These are phyloP conservation scores for Fraxinus quadrangulata DNA, from an alignment of 257 asterid species.

Conservation along the genomic window DNA sequence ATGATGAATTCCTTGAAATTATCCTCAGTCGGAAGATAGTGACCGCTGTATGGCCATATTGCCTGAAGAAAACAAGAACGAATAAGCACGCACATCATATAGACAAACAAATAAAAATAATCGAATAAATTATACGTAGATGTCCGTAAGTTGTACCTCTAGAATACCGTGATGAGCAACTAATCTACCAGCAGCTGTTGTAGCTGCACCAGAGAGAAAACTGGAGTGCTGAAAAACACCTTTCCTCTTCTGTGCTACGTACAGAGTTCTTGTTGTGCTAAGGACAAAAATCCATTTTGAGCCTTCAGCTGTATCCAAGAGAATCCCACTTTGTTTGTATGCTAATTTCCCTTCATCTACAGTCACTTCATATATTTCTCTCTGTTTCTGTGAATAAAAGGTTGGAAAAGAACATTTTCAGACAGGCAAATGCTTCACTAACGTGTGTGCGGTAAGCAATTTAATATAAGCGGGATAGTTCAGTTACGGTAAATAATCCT, in stretches of 20 bases:
- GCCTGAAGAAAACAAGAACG: conserved; percentile 34
- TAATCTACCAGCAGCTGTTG: conserved; percentile 67
- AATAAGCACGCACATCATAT: not conserved
- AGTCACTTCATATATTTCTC: conserved; percentile 57
- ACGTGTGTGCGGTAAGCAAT: too few relatives aligned
- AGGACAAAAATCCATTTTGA: conserved; percentile 78
- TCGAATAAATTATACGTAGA: not conserved
- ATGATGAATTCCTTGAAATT: conserved; percentile 60
- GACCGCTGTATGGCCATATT: conserved; percentile 83
- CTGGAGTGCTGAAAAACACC: conserved; percentile 68
- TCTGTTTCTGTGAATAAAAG: conserved; percentile 46
- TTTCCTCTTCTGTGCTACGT: conserved; percentile 56
- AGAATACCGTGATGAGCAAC: conserved; percentile 58
- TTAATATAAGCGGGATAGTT: not conserved
- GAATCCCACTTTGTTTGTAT: conserved; percentile 51
- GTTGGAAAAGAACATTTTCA: not conserved
- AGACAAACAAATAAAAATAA: not conserved
- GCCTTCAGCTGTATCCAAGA: conserved; percentile 46
- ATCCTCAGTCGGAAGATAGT: conserved; percentile 81
- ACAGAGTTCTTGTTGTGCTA: conserved; percentile 54
- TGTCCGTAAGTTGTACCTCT: conserved; percentile 41
- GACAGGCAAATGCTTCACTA: not conserved
- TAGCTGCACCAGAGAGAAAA: conserved; percentile 61
- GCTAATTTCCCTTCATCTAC: conserved; percentile 54
- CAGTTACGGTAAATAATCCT: too few relatives aligned